A percentile compares a stretch with the other conserved stretches of the same genome.
Conservation (phyloP, 73 alveolate species). For the Paraurostyla sp. region DNA sequence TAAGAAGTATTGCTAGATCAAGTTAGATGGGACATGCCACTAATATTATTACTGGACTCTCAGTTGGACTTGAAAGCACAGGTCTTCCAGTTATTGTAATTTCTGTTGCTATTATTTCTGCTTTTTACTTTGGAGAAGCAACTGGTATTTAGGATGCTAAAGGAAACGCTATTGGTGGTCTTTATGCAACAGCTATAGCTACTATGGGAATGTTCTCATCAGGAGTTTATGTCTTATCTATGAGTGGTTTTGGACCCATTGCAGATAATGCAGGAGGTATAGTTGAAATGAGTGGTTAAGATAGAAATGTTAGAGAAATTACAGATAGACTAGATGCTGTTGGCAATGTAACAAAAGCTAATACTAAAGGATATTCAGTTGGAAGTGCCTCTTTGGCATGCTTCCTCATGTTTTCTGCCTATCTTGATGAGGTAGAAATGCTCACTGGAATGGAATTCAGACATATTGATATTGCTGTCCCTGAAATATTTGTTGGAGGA, state of each 20-base stretch:
- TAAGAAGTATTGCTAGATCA: slow-evolving; percentile 83
- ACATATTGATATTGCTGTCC: slow-evolving; percentile 85
- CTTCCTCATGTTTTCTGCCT: slow-evolving; percentile 91
- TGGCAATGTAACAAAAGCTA: slow-evolving; percentile 96
- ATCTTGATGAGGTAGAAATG: slow-evolving; percentile 88
- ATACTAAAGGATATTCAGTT: slow-evolving; percentile 93
- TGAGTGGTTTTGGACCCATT: slow-evolving; percentile 96
- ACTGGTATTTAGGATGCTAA: slow-evolving; percentile 74
- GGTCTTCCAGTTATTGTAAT: slow-evolving; percentile 89
- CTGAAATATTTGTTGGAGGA: slow-evolving; percentile 86
- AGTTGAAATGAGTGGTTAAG: slow-evolving; percentile 81
- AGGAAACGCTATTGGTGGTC: slow-evolving; percentile 82
- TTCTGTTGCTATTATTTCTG: slow-evolving; percentile 81
- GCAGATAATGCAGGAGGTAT: slow-evolving; percentile 95
- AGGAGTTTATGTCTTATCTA: slow-evolving; percentile 91
- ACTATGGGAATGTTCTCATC: slow-evolving; percentile 94
- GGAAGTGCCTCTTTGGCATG: slow-evolving; percentile 92
- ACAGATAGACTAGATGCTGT: slow-evolving; percentile 96
- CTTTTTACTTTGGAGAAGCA: slow-evolving; percentile 86
- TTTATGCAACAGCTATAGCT: slow-evolving; percentile 96
- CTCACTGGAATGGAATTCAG: slow-evolving; percentile 64
- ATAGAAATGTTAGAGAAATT: slow-evolving; percentile 83
- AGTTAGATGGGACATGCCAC: slow-evolving; percentile 94
- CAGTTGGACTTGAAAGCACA: slow-evolving; percentile 83
- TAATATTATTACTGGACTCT: slow-evolving; percentile 89